Evolutionary conservation across 257 asterid species (phyloP), one percentile per base, ranked within the genome.

Genomic region (Cinchona pubescens): DNA sequence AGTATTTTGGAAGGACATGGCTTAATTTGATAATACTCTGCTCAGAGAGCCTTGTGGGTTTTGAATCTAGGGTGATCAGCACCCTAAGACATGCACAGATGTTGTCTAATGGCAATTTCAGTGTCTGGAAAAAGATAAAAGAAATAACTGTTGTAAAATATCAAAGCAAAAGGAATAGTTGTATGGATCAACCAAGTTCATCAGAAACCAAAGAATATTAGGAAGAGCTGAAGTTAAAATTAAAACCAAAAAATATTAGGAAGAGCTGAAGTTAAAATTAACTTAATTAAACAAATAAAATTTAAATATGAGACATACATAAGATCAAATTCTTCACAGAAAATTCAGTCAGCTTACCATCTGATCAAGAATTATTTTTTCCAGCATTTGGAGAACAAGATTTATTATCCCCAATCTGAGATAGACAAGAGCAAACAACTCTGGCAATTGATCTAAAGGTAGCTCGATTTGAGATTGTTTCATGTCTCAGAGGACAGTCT

Each of bases 341-440:
- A 55, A 34, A 32, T 9, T 63, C 13, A 75, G 67, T 63, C 56
- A 71, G 85, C 93, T 82, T 87, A 94, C 99, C 34, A 88, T 85
- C 79, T 85, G 93, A 79, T 89, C 89, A 69, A 88, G 77, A 69
- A 91, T 80, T 76, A 83, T 73, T 77, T 86, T 92, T 89, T 92
- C 99, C 85, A 92, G 79, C 86, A 91, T 83, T 79, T 88, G 84
- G 79, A 91, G 80, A 79, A 91, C 86, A 75, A 88, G 89, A 84
- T n/a, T 40, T 37, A 81, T 63, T 83, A 75, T 92, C 98, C 45
- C 98, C 98, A 42, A 91, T 88, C 82, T 78, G 86, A 3, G 96
- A 87, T 88, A 92, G 77, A 69, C 71, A 77, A 71, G 95, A 83
- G 80, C 94, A 80, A 78, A 82, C 87, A 49, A 59, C 62, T 79